phyloP scores from a whole-genome alignment of 345 rosid genomes.

The Eucalyptus marginata region DNA sequence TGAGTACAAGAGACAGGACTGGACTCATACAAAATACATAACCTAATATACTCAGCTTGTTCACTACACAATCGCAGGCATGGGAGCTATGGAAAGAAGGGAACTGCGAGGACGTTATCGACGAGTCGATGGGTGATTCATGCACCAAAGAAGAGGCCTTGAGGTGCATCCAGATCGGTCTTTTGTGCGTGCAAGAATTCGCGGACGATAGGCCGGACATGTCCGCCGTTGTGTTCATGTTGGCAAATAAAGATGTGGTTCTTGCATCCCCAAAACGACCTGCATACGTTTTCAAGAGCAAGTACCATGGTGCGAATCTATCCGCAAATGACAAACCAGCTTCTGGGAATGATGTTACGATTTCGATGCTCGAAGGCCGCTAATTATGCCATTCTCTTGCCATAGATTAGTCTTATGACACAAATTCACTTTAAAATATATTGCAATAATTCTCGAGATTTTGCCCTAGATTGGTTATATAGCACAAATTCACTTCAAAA shows the following conservation, averaged over 20 bases:
- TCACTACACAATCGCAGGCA: slow-evolving; percentile 8
- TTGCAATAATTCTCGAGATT: too few relatives aligned
- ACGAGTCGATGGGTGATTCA: slow-evolving; percentile 6
- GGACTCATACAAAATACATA: background rate
- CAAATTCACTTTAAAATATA: background rate
- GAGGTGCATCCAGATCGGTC: slow-evolving; percentile 49
- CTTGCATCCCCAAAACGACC: slow-evolving; percentile 40
- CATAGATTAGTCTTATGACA: background rate
- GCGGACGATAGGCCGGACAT: slow-evolving; percentile 35
- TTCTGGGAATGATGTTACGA: slow-evolving; percentile 21
- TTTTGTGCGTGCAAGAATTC: slow-evolving; percentile 55
- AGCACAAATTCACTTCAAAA: too few relatives aligned
- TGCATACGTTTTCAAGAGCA: slow-evolving; percentile 15
- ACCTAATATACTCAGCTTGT: background rate
- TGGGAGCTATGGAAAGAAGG: slow-evolving; percentile 45
- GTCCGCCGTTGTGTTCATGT: slow-evolving; percentile 36
- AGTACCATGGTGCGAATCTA: background rate
- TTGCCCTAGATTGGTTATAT: too few relatives aligned
- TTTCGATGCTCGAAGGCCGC: slow-evolving; percentile 3
- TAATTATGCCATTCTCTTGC: background rate
- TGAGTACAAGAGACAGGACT: background rate
- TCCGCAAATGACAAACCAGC: background rate
- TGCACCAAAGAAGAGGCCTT: slow-evolving; percentile 7
- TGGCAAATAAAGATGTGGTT: slow-evolving; percentile 8
- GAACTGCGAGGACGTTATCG: slow-evolving; percentile 15